A percentile compares a stretch with the other conserved stretches of the same genome.
Conservation (phyloP, 228 moss, liverwort and hornwort species). For the Sphagnum magellanicum region DNA sequence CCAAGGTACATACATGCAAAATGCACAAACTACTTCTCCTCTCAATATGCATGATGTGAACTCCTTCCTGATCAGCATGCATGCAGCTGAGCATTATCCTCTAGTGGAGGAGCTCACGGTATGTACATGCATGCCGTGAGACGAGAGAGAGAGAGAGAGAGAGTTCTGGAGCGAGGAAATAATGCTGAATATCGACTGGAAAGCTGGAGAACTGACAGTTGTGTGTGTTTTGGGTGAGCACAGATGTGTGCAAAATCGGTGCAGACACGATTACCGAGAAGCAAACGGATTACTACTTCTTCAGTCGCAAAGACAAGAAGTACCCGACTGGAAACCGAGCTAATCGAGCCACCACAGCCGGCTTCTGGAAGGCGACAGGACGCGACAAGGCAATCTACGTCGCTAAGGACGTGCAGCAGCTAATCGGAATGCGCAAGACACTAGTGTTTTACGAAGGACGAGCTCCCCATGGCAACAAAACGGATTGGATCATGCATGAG, state of each 20-base stretch:
- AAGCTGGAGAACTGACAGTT: too few species aligned
- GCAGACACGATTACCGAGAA: neutral
- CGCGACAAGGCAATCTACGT: conserved; percentile 26
- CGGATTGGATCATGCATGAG: conserved; percentile 51
- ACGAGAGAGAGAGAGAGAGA: too few species aligned
- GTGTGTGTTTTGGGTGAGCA: neutral
- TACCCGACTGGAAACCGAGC: conserved; percentile 43
- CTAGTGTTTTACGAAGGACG: conserved; percentile 40
- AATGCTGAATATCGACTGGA: too few species aligned
- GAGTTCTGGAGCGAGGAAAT: too few species aligned
- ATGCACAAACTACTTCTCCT: too few species aligned
- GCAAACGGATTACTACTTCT: conserved; percentile 28
- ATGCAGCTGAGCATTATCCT: too few species aligned
- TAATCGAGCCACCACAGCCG: conserved; percentile 27
- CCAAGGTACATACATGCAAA: conserved; percentile 11
- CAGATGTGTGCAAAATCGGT: conserved; percentile 10
- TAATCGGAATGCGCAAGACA: conserved; percentile 43
- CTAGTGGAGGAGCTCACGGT: too few species aligned
- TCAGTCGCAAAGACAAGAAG: conserved; percentile 38
- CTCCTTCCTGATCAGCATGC: neutral
- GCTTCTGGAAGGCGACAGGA: conserved; percentile 47
- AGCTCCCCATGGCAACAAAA: conserved; percentile 36
- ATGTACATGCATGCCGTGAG: too few species aligned
- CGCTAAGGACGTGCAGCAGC: conserved; percentile 1
- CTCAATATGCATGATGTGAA: neutral